Base-by-base conservation (phyloP, 2,329 filamentous ascomycete genomes). In the Neospermospora avenae region DNA sequence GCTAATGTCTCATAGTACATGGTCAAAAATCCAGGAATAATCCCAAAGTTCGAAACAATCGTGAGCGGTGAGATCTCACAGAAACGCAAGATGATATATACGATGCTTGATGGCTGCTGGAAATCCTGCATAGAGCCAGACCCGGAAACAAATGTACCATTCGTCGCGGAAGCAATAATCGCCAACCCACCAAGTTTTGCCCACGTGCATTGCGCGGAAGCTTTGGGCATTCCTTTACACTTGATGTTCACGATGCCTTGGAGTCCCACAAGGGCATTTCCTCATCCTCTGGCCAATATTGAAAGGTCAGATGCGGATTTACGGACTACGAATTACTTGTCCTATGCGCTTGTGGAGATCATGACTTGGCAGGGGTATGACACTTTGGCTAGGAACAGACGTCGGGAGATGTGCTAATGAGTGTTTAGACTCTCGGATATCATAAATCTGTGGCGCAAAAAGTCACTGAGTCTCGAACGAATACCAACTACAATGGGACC, bases 171-270 rank as follows among this genome's bases (percentile, higher is more conserved):
- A 74, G 86, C 84, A 54, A 91, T 92, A 65, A 90, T 91, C 66
- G 88, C 89, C 2, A 91, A 92, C 62, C 88, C 88, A 1, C 88
- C 89, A 0, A 89, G 86, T 67, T 91, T 91, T 74, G 88, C 87
- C 0, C 88, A 91, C 68, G 79, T 91, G 2, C 89, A 92, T 69
- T 82, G 87, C 60, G 89, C 89, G 0, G 87, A 92, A 73, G 89
- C 88, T 73, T 74, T 91, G 67, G 88, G 87, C 0, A 85, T 91
- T 53, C 89, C 89, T 0, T 71, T 91, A 8, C 89, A 92, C 68
- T 84, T 96, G 74, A 96, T 96, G 89, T 96, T 96, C 75, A 96
- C 92, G 20, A 89, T 90, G 86, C 87, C 87, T 0, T 90, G 85
- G 81, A 85, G 85, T 3, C 83, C 87, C 1, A 90, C 87, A 0